Base-by-base conservation (phyloP, 2,329 filamentous ascomycete genomes). In the Metarhizium robertsii region DNA sequence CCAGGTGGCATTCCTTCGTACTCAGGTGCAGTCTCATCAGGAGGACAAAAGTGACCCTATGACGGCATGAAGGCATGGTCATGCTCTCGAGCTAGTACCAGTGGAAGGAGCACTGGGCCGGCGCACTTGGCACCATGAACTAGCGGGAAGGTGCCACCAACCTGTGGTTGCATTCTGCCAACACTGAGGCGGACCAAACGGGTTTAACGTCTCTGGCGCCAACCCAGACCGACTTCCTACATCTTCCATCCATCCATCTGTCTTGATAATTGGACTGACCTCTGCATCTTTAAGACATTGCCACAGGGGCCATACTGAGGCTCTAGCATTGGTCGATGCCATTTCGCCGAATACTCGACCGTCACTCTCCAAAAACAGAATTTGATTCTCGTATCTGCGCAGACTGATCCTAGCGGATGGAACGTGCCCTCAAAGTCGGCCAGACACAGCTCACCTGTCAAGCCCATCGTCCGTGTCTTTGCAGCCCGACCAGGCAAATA, bases 21-120 rank as follows among this genome's bases (percentile, higher is more conserved):
- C 3, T 54, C 25, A 18, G 47, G 47, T 50, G 47, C 53, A 50
- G 36, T 51, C 46, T 20, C 10, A 36, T 53, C 40, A 47, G 51
- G 40, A n/a, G 51, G 40, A 53, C 51, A 47, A 38, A 46, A 16
- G 42, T 54, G 47, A 25, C 53, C 47, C 34, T 43, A 50, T 54
- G 53, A 54, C 53, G 38, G 49, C 53, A 54, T 43, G 53, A 14
- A 25, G 29, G 10, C 14, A 16, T 43, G 40, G 40, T 18, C 14
- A 25, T 25, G 25, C 25, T 25, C 25, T 25, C 25, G 25, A 25
- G 25, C 25, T 25, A 25, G 25, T 25, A 25, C 25, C 25, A 25
- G 25, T 25, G 25, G 25, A 25, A 25, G 3, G 3, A 25, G 25
- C 25, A 25, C 25, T 16, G 13, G 40, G 13, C 2, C 11, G 40